These are phyloP conservation scores for Colletotrichum graminicola DNA, from an alignment of 2,329 filamentous ascomycete genomes.

Conservation along the genomic window DNA sequence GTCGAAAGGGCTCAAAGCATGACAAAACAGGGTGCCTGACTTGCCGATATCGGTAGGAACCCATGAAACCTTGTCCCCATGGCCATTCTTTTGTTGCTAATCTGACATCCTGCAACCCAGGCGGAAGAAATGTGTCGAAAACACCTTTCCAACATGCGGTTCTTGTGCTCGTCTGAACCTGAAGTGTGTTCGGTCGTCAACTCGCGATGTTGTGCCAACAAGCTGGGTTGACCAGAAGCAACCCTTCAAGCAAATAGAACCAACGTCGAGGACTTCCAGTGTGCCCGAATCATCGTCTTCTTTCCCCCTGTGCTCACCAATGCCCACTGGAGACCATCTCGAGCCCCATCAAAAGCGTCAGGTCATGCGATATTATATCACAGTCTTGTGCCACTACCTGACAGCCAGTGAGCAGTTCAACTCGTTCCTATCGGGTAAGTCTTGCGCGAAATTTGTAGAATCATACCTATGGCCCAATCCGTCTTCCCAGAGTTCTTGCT, in stretches of 20 bases:
- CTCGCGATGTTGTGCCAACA: slow-evolving; percentile 39
- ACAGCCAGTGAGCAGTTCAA: slow-evolving; percentile 38
- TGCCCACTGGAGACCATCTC: slow-evolving; percentile 4
- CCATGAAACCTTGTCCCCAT: background rate
- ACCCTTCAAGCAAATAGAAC: background rate
- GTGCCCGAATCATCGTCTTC: background rate
- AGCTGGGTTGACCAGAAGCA: slow-evolving; percentile 32
- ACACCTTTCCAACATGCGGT: slow-evolving; percentile 40
- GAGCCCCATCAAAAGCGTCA: slow-evolving; percentile 35
- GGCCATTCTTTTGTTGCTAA: background rate
- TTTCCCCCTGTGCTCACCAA: slow-evolving; percentile 9
- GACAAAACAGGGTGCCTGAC: slow-evolving; percentile 42
- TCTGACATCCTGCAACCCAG: slow-evolving; percentile 25
- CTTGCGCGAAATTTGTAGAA: too few species aligned
- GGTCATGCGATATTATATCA: slow-evolving; percentile 37
- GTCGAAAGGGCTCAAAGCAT: slow-evolving; percentile 41
- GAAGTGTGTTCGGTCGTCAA: slow-evolving; percentile 36
- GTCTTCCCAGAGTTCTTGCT: background rate
- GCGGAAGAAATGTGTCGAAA: slow-evolving; percentile 42
- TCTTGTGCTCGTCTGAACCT: slow-evolving; percentile 40
- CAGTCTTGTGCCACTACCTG: slow-evolving; percentile 33
- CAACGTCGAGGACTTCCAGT: background rate
- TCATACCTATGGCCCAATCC: rapidly evolving
- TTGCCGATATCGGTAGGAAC: slow-evolving; percentile 42
- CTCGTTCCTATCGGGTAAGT: slow-evolving; percentile 35